phyloP scores from a whole-genome alignment of 768 basidiomycete species.

The Mycena chlorophos region DNA sequence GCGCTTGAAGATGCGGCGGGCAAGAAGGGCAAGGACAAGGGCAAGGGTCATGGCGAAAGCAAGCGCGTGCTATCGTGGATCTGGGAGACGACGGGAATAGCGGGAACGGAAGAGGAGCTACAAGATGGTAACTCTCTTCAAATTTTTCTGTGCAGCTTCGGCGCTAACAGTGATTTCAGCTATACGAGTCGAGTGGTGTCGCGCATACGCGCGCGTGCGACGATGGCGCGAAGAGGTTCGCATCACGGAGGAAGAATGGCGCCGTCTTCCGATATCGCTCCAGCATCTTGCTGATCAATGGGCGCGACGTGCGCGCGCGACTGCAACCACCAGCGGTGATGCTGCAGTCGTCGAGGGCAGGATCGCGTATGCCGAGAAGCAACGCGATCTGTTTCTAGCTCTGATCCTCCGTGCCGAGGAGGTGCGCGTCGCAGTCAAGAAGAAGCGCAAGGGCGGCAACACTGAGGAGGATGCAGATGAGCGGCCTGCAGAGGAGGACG shows the following conservation, averaged over 20 bases:
- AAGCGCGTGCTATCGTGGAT: neutral
- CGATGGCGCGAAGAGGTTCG: too few species aligned
- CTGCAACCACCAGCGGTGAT: slow-evolving; percentile 15
- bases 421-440: too few species aligned
- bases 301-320: slow-evolving; percentile 21
- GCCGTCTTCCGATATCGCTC: too few species aligned
- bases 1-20: neutral
- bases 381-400: too few species aligned
- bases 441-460: too few species aligned
- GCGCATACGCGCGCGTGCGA: slow-evolving; percentile 1
- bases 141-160: neutral
- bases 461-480: too few species aligned
- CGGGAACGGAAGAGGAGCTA: neutral
- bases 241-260: too few species aligned
- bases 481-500: too few species aligned
- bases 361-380: too few species aligned
- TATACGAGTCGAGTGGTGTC: neutral
- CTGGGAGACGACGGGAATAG: neutral
- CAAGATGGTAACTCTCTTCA: neutral
- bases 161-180: neutral
- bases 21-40: neutral
- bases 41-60: neutral
- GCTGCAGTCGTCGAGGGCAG: too few species aligned
- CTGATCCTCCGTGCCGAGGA: too few species aligned
- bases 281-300: too few species aligned